phyloP scores from a whole-genome alignment of 1,284 basidiomycete species.

The Ganoderma lucidum region DNA sequence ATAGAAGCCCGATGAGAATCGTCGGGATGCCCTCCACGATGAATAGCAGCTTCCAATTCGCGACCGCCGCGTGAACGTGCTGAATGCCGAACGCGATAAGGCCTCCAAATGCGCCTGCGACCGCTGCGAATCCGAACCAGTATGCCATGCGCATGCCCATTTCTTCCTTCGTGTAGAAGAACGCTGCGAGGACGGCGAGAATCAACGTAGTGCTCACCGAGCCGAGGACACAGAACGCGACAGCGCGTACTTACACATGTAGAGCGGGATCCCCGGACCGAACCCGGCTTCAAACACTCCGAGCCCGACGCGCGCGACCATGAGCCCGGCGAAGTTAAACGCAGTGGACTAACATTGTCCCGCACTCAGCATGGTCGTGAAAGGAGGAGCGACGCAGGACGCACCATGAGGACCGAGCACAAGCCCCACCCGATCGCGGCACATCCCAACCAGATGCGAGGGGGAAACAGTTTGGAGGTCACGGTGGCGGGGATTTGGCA shows the following conservation, averaged over 20 bases:
- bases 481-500: conserved; percentile 74
- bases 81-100: conserved; percentile 78
- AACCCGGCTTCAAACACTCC: conserved; percentile 80
- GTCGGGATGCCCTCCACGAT: conserved; percentile 81
- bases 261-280: conserved; percentile 77
- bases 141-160: conserved; percentile 77
- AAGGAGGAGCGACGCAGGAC: conserved; percentile 15
- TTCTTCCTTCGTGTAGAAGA: conserved; percentile 80
- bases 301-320: conserved; percentile 65
- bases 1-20: conserved; percentile 71
- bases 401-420: conserved; percentile 74
- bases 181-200: conserved; percentile 53
- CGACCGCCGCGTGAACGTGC: conserved; percentile 56
- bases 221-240: too few species aligned
- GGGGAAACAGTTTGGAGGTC: conserved; percentile 71
- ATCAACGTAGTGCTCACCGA: background rate
- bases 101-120: conserved; percentile 82
- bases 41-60: conserved; percentile 76
- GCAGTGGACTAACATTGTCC: conserved; percentile 55
- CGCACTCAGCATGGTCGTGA: background rate
- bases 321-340: conserved; percentile 64
- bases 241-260: conserved; percentile 65
- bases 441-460: conserved; percentile 70
- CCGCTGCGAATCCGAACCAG: conserved; percentile 84
- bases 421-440: conserved; percentile 76